A percentile compares a stretch with the other conserved stretches of the same genome.
Conservation (phyloP, 345 rosid genomes). For the Arabidopsis thaliana region DNA sequence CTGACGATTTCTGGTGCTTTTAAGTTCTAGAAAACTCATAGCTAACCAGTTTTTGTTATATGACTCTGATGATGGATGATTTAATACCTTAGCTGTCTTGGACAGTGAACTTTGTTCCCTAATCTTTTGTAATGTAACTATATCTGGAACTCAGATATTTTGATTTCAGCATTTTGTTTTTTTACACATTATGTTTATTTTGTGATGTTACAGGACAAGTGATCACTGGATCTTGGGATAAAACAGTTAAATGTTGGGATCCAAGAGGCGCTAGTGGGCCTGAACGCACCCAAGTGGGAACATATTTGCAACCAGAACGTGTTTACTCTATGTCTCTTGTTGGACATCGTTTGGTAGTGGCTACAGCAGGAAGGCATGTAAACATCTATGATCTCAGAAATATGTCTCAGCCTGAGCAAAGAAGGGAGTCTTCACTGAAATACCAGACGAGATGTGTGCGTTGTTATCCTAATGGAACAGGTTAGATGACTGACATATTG, state of each 20-base stretch:
- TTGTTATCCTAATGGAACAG: slow-evolving; percentile 97
- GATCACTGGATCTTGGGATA: slow-evolving; percentile 98
- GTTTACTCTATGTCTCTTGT: slow-evolving; percentile 95
- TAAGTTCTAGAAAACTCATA: background rate
- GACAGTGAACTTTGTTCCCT: background rate
- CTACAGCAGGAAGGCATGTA: slow-evolving; percentile 97
- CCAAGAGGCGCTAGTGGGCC: slow-evolving; percentile 99
- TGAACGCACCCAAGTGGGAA: slow-evolving; percentile 89
- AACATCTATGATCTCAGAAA: slow-evolving; percentile 94
- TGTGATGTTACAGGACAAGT: slow-evolving; percentile 73
- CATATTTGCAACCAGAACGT: slow-evolving; percentile 93
- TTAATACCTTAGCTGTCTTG: background rate
- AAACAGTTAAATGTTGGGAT: slow-evolving; percentile 97
- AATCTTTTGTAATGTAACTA: background rate
- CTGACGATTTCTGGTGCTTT: slow-evolving; percentile 2
- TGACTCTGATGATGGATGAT: background rate
- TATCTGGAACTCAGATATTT: slow-evolving; percentile 1
- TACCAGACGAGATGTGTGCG: slow-evolving; percentile 98
- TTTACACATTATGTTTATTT: slow-evolving; percentile 7
- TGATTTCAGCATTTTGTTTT: slow-evolving; percentile 6
- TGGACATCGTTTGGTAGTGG: slow-evolving; percentile 93
- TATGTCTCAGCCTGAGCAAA: slow-evolving; percentile 99
- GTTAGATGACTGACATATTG: slow-evolving; percentile 45
- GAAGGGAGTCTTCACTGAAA: slow-evolving; percentile 94
- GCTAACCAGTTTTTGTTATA: slow-evolving; percentile 1